A percentile compares a stretch with the other conserved stretches of the same genome.
Evolutionary conservation across 208 protist genomes (phyloP).

Genomic region (Tritrichomonas musculus): DNA sequence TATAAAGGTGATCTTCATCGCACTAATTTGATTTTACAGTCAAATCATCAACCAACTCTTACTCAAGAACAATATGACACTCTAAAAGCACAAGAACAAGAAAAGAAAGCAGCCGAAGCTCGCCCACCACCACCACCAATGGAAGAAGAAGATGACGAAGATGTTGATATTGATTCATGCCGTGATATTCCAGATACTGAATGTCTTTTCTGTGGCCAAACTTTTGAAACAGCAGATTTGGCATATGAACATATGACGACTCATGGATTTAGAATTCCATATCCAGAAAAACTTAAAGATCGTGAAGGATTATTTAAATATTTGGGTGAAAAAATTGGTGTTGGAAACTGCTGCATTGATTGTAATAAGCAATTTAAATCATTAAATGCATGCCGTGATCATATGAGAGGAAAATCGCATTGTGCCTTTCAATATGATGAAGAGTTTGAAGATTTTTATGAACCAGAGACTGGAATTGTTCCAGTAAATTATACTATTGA

Average conservation of each 20-base stretch:
- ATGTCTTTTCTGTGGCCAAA: background rate
- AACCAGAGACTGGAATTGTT: background rate
- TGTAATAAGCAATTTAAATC: background rate
- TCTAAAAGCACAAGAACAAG: background rate
- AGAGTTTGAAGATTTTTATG: background rate
- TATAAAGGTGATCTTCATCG: background rate
- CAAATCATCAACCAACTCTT: background rate
- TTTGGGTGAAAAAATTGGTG: constrained; percentile 23
- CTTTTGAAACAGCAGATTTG: background rate
- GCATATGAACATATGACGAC: background rate
- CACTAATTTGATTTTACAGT: background rate
- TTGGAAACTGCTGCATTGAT: background rate
- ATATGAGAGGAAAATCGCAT: background rate
- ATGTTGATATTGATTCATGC: background rate
- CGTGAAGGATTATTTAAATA: background rate
- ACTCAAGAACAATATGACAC: background rate
- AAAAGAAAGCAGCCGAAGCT: background rate
- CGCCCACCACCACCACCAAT: background rate
- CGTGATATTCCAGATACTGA: constrained; percentile 29
- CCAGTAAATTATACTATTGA: background rate
- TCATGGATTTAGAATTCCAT: background rate
- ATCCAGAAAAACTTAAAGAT: constrained; percentile 9
- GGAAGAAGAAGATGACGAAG: constrained; percentile 23
- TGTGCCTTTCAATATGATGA: background rate
- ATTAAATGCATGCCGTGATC: background rate